These are phyloP conservation scores for Vachellia pachyceras DNA, from an alignment of 306 rosid species.

Conservation along the genomic window DNA sequence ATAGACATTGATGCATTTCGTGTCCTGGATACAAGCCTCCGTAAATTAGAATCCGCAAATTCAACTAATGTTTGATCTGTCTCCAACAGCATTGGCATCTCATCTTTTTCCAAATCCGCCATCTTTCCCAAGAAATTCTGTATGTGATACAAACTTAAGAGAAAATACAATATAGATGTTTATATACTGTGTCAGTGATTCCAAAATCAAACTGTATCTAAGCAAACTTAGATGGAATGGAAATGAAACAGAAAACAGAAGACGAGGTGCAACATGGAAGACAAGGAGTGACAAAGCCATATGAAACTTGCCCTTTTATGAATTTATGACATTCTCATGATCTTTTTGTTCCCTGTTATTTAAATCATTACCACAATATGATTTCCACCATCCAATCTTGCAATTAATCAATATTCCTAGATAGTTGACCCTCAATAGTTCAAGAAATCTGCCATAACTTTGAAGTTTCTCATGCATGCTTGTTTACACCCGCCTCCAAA, in stretches of 20 bases:
- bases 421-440: not conserved
- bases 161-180: constrained; percentile 13
- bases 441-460: not conserved
- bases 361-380: not conserved
- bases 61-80: constrained; percentile 47
- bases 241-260: constrained; percentile 1
- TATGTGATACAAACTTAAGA: not conserved
- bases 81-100: constrained; percentile 64
- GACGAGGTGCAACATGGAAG: not conserved
- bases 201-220: not conserved
- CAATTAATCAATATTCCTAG: not conserved
- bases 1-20: constrained; percentile 71
- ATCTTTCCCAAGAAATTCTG: constrained; percentile 51
- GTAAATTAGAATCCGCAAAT: constrained; percentile 38
- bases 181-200: constrained; percentile 23
- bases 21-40: constrained; percentile 47
- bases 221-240: constrained; percentile 12
- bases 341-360: not conserved
- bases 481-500: not conserved
- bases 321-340: not conserved
- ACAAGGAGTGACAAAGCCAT: constrained; percentile 31
- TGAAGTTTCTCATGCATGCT: not conserved
- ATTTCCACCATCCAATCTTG: not conserved
- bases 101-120: constrained; percentile 63
- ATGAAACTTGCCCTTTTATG: constrained; percentile 16